Base-by-base conservation (phyloP, 345 rosid genomes). In the Gossypium ekmanianum region DNA sequence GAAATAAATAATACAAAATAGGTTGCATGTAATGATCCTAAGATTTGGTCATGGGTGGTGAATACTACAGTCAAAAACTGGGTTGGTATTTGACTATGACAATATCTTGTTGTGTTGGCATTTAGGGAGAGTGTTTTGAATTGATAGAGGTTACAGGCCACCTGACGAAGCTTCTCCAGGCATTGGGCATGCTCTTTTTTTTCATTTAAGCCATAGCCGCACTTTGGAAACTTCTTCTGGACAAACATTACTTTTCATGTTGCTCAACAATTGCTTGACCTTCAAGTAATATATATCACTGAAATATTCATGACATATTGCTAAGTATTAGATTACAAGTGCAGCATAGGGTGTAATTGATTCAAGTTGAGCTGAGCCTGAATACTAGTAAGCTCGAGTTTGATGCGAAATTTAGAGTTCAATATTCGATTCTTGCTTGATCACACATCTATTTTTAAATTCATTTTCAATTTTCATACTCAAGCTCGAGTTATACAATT, bases 81-180 rank as follows among this genome's bases (percentile, higher is more conserved):
- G 71, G 54, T 67, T 67, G 41, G 71, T 67, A 47, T 67, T 67
- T 67, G 56, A 67, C 56, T 67, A 47, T 47, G 71, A 47, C 71
- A 47, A 22, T 10, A 22, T 22, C 71, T 12, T 67, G 18, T 66
- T 11, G 39, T 66, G 22, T 45, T 66, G 16, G 29, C 52, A 20
- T 45, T 34, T 6, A 34, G 41, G 41, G 7, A 5, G 41, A 34
- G 41, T 5, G 41, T 34, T 34, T 34, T 5, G 41, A 34, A 34
- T 44, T 2, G n/a, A 67, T 67, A 47, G n/a, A 68, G 72, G 18
- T 68, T 68, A 47, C 16, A 13, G 4, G 11, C 20, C 72, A 68
- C 56, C 72, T 12, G 41, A 68, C 56, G 72, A 68, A 68, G 14
- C 22, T 63, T 63, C 48, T n/a, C 48, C 48, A 48, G 71, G 71